A percentile compares a stretch with the other conserved stretches of the same genome.
These are phyloP conservation scores for Boletus insuetus DNA, from an alignment of 768 basidiomycete genomes.

Conservation along the genomic window DNA sequence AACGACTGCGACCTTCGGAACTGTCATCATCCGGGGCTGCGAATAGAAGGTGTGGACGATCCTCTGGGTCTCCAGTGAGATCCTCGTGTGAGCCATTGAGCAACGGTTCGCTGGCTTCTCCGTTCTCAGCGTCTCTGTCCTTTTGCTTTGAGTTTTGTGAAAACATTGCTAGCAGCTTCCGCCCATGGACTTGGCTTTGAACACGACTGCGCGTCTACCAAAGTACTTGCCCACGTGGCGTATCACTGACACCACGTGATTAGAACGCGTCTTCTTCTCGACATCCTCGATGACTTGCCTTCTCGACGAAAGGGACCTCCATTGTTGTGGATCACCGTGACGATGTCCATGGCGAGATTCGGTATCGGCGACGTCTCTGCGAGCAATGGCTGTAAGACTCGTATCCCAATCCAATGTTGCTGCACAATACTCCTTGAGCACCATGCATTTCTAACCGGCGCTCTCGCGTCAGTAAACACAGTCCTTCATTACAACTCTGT, in stretches of 20 bases:
- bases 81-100: conserved; percentile 47
- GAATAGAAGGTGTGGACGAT: conserved; percentile 56
- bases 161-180: conserved; percentile 24
- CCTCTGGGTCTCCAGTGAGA: conserved; percentile 27
- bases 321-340: no score
- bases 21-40: conserved; percentile 54
- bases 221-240: conserved; percentile 6
- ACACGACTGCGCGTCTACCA: conserved; percentile 1
- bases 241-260: conserved; percentile 22
- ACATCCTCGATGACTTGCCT: not conserved
- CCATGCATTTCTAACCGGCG: conserved; percentile 12
- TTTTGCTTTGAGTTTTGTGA: conserved; percentile 29
- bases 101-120: conserved; percentile 57
- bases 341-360: no score
- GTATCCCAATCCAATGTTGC: conserved; percentile 37
- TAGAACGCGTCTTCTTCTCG: not conserved
- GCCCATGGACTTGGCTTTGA: conserved; percentile 19
- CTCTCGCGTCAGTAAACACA: conserved; percentile 43
- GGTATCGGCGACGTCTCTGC: not conserved
- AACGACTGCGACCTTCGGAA: conserved; percentile 37
- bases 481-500: conserved; percentile 27
- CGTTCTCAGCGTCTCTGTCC: conserved; percentile 24
- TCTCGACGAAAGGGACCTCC: no score
- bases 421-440: conserved; percentile 50
- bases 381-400: not conserved